phyloP scores from a whole-genome alignment of 768 basidiomycete species.

The Lactarius deliciosus region DNA sequence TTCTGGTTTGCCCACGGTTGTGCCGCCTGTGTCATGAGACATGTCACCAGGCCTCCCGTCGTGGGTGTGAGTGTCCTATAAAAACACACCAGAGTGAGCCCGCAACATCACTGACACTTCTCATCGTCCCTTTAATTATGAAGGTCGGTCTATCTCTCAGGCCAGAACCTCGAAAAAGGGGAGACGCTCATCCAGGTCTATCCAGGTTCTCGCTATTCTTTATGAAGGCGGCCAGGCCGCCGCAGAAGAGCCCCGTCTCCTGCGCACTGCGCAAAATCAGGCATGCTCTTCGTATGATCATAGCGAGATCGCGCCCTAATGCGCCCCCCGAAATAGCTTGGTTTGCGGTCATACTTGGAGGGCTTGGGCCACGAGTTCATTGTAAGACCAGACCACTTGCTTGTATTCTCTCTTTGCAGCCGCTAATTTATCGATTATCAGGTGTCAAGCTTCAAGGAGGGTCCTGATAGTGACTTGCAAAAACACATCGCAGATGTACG shows the following conservation, averaged over 20 bases:
- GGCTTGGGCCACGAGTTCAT: conserved; percentile 73
- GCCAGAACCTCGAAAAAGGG: neutral
- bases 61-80: neutral
- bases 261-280: conserved; percentile 81
- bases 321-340: conserved; percentile 62
- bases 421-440: conserved; percentile 32
- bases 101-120: neutral
- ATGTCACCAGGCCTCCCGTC: conserved; percentile 4
- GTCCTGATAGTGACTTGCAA: conserved; percentile 44
- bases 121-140: neutral
- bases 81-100: neutral
- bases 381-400: conserved; percentile 40
- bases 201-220: conserved; percentile 69
- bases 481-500: conserved; percentile 55
- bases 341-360: conserved; percentile 66
- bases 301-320: neutral
- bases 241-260: conserved; percentile 62
- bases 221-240: conserved; percentile 70
- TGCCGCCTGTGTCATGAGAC: neutral
- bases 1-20: neutral
- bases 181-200: neutral
- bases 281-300: conserved; percentile 36
- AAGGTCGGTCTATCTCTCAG: neutral
- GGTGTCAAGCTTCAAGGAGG: conserved; percentile 84
- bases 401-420: neutral